Conservation (phyloP, 345 rosid species). For the Eucalyptus decipiens region DNA sequence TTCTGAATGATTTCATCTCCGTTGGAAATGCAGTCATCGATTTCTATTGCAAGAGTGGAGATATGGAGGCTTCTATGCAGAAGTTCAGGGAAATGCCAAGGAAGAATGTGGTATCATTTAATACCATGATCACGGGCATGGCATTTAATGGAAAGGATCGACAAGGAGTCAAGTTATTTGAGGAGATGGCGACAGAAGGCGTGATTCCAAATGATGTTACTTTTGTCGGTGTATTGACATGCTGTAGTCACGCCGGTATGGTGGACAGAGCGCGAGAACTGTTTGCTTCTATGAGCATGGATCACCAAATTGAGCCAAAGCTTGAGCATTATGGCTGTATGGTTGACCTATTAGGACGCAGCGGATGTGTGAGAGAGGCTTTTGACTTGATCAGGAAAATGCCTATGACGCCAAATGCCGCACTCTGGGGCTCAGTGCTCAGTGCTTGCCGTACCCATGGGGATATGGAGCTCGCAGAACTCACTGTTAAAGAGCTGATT, state of each 20-base stretch:
- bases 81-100: not conserved
- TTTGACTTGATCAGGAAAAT: not conserved
- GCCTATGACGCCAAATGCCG: not conserved
- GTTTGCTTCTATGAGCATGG: not conserved
- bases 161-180: not conserved
- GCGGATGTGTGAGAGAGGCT: slow-evolving; percentile 1
- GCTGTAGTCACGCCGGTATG: slow-evolving; percentile 2
- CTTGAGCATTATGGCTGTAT: slow-evolving; percentile 6
- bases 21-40: not conserved
- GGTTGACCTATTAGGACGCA: not conserved
- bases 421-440: slow-evolving; percentile 3
- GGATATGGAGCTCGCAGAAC: not conserved
- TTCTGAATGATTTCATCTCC: not conserved
- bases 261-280: not conserved
- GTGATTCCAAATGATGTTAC: not conserved
- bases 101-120: not conserved
- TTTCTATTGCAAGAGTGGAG: slow-evolving; percentile 4
- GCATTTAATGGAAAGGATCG: slow-evolving; percentile 1
- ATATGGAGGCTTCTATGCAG: not conserved
- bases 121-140: not conserved
- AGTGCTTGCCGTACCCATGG: slow-evolving; percentile 3
- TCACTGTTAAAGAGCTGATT: slow-evolving; percentile 1
- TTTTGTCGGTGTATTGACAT: not conserved
- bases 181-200: not conserved
- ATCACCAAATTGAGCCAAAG: not conserved